Percentiles rank a stretch among this genome's conserved stretches.
Evolutionary conservation across 352 stramenopile species (phyloP).

Genomic region (Globisporangium canariense): DNA sequence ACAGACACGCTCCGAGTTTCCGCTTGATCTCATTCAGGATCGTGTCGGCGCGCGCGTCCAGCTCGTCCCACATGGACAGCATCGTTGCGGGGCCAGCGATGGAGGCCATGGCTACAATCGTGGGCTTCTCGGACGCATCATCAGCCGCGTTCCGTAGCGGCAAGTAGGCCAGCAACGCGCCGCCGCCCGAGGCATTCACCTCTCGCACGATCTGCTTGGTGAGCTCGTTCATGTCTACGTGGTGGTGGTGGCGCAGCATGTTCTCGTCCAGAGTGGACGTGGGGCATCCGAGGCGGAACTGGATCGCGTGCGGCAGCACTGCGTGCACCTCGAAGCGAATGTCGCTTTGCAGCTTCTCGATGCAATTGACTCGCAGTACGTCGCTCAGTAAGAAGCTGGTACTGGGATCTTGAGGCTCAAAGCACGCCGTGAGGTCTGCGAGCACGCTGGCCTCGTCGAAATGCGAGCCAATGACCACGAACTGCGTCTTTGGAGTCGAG

Average conservation of each 20-base stretch:
- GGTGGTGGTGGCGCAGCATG: constrained; percentile 71
- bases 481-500: constrained; percentile 61
- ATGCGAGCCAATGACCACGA: constrained; percentile 58
- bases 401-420: neutral
- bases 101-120: constrained; percentile 41
- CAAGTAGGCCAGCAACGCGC: constrained; percentile 38
- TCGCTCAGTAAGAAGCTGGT: neutral
- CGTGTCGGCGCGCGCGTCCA: constrained; percentile 35
- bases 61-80: constrained; percentile 51
- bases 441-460: constrained; percentile 34
- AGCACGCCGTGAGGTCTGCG: constrained; percentile 23
- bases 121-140: constrained; percentile 17
- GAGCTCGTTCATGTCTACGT: constrained; percentile 72
- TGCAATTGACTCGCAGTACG: constrained; percentile 13
- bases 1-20: constrained; percentile 59
- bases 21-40: constrained; percentile 53
- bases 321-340: constrained; percentile 43
- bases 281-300: constrained; percentile 54
- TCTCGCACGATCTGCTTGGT: constrained; percentile 51
- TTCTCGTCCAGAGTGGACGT: constrained; percentile 45
- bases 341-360: constrained; percentile 36
- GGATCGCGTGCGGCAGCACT: constrained; percentile 21
- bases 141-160: constrained; percentile 14
- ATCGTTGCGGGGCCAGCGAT: constrained; percentile 36
- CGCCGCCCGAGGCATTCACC: constrained; percentile 51